Percentiles rank a stretch among this genome's conserved stretches.
Evolutionary conservation across 768 basidiomycete species (phyloP).

Genomic region (Lactifluus subvellereus): DNA sequence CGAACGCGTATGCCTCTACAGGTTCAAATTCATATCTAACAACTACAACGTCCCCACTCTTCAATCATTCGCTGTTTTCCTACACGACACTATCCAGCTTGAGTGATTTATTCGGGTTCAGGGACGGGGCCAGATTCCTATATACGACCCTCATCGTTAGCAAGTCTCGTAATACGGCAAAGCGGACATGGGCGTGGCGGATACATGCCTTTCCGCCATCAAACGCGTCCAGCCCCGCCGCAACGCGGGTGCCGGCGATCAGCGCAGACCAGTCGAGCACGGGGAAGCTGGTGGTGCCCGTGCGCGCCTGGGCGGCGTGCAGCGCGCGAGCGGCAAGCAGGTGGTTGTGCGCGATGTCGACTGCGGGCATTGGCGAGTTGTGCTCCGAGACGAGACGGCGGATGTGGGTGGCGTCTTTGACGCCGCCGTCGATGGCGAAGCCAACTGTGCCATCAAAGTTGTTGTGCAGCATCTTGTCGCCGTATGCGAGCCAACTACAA

Average conservation of each 20-base stretch:
- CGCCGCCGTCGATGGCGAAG: conserved; percentile 79
- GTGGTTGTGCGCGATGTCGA: conserved; percentile 71
- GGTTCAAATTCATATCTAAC: background rate
- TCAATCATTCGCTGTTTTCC: background rate
- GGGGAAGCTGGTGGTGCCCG: conserved; percentile 47
- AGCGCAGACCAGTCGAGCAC: conserved; percentile 79
- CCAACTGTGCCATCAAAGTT: conserved; percentile 69
- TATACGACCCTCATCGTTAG: background rate
- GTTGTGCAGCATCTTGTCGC: conserved; percentile 65
- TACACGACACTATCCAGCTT: background rate
- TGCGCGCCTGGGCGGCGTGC: conserved; percentile 43
- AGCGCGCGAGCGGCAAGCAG: conserved; percentile 74
- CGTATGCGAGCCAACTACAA: conserved; percentile 48
- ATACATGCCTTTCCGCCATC: conserved; percentile 33
- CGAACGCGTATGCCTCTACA: background rate
- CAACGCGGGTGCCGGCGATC: conserved; percentile 69
- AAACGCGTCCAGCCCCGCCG: conserved; percentile 58
- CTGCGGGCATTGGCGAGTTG: conserved; percentile 63
- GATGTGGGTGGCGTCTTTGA: conserved; percentile 80
- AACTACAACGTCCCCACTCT: background rate
- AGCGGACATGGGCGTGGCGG: background rate
- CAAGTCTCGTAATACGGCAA: background rate
- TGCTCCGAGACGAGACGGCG: conserved; percentile 60
- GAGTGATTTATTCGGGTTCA: background rate
- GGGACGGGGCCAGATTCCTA: conserved; percentile 10